These are phyloP conservation scores for Oryza brachyantha DNA, from an alignment of 176 grass and related monocot genomes.

Conservation along the genomic window DNA sequence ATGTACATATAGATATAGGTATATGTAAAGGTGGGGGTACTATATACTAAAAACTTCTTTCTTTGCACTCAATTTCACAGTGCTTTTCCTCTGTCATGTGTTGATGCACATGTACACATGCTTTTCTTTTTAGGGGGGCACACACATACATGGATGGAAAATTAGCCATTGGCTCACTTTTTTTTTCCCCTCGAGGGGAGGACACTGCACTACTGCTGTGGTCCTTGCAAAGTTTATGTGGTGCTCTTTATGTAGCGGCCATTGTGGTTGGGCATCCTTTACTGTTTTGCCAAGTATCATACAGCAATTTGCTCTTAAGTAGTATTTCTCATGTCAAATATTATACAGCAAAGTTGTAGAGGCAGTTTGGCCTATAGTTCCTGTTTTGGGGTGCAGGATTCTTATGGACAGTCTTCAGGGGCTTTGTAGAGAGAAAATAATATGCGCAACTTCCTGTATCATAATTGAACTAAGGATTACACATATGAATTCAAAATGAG, in stretches of 20 bases:
- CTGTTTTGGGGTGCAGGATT: background rate
- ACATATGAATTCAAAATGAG: background rate
- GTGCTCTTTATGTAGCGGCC: background rate
- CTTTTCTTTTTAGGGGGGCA: background rate
- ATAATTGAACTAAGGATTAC: background rate
- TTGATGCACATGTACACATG: background rate
- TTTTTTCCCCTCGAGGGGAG: background rate
- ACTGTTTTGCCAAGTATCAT: background rate
- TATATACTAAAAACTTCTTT: background rate
- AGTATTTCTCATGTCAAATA: constrained; percentile 12
- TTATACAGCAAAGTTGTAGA: background rate
- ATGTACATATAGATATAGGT: no score
- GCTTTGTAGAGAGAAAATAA: background rate
- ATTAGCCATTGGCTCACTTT: constrained; percentile 12
- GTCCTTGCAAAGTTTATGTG: constrained; percentile 23
- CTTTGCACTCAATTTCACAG: constrained; percentile 5
- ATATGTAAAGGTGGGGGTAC: no score
- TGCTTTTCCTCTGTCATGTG: constrained; percentile 27
- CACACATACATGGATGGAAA: constrained; percentile 1
- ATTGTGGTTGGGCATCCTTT: background rate
- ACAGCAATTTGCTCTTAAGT: background rate
- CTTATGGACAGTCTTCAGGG: background rate
- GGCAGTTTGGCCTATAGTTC: background rate
- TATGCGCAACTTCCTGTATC: background rate
- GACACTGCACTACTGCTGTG: background rate